Conservation (phyloP, 139 green algal species). For the Ettlia oleoabundans region DNA sequence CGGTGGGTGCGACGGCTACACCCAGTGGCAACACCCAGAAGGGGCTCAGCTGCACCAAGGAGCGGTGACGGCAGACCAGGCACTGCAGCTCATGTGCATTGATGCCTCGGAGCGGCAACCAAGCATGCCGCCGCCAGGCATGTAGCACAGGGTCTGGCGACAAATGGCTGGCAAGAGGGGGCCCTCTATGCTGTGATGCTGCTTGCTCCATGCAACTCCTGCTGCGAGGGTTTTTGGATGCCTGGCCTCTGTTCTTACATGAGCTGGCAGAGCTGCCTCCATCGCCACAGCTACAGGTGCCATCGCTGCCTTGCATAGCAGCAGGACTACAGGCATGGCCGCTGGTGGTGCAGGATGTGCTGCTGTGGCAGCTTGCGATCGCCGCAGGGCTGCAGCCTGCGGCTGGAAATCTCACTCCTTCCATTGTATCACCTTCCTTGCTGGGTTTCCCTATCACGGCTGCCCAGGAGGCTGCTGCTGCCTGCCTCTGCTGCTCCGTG, state of each 20-base stretch:
- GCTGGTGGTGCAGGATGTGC: too few species aligned
- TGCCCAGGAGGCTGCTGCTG: not conserved
- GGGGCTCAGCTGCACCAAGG: slow-evolving; percentile 10
- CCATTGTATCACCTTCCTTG: too few species aligned
- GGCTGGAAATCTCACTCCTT: too few species aligned
- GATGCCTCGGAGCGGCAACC: slow-evolving; percentile 11
- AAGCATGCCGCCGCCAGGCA: not conserved
- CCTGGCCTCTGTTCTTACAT: too few species aligned
- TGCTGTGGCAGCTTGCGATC: too few species aligned
- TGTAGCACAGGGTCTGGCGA: not conserved
- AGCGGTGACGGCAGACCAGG: slow-evolving; percentile 21
- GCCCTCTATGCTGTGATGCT: not conserved
- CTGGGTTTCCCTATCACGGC: not conserved
- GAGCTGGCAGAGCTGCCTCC: too few species aligned
- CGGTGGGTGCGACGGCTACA: not conserved
- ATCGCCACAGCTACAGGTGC: too few species aligned
- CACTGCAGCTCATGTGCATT: slow-evolving; percentile 22
- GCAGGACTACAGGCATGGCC: too few species aligned
- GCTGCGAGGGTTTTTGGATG: too few species aligned
- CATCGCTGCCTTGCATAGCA: too few species aligned
- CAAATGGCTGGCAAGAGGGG: not conserved
- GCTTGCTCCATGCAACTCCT: not conserved
- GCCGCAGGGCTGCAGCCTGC: too few species aligned
- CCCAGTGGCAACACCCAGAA: slow-evolving; percentile 30
- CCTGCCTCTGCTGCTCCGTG: not conserved